phyloP scores from a whole-genome alignment of 192 early-diverging fungal species.

The Spinellus fusiger region DNA sequence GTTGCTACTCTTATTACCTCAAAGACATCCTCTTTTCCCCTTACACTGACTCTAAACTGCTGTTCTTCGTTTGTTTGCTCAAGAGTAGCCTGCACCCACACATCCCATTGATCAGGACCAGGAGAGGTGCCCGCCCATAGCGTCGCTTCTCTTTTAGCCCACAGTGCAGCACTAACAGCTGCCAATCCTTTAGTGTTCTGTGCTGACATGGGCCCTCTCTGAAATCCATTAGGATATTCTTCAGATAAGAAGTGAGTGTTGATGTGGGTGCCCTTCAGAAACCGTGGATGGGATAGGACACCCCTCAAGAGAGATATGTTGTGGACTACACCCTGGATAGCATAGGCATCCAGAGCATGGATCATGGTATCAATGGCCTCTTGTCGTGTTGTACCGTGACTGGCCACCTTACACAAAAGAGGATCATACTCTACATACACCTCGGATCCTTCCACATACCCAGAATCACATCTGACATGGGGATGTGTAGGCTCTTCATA shows the following conservation, averaged over 20 bases:
- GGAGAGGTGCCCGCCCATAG: slow-evolving; percentile 42
- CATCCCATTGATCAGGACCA: slow-evolving; percentile 35
- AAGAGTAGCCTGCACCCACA: slow-evolving; percentile 39
- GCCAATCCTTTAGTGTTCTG: slow-evolving; percentile 54
- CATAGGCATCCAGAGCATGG: slow-evolving; percentile 80
- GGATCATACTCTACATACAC: slow-evolving; percentile 96
- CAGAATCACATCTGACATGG: slow-evolving; percentile 88
- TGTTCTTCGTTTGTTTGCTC: slow-evolving; percentile 37
- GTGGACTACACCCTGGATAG: slow-evolving; percentile 93
- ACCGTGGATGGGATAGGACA: slow-evolving; percentile 69
- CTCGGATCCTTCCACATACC: slow-evolving; percentile 86
- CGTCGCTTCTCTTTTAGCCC: slow-evolving; percentile 60
- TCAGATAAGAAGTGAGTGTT: slow-evolving; percentile 84
- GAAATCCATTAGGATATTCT: slow-evolving; percentile 86
- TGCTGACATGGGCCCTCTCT: slow-evolving; percentile 58
- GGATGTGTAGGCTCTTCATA: slow-evolving; percentile 75
- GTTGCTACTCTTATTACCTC: slow-evolving; percentile 24
- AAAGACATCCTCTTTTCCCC: slow-evolving; percentile 34
- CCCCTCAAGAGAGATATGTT: slow-evolving; percentile 91
- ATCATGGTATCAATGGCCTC: slow-evolving; percentile 75
- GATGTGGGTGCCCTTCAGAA: slow-evolving; percentile 60
- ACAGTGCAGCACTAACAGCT: slow-evolving; percentile 55
- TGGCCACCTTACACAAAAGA: slow-evolving; percentile 90
- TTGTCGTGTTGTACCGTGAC: slow-evolving; percentile 72
- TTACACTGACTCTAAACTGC: slow-evolving; percentile 41